These are phyloP conservation scores for Colletotrichum costaricense DNA, from an alignment of 2,329 filamentous ascomycete species.

Conservation along the genomic window DNA sequence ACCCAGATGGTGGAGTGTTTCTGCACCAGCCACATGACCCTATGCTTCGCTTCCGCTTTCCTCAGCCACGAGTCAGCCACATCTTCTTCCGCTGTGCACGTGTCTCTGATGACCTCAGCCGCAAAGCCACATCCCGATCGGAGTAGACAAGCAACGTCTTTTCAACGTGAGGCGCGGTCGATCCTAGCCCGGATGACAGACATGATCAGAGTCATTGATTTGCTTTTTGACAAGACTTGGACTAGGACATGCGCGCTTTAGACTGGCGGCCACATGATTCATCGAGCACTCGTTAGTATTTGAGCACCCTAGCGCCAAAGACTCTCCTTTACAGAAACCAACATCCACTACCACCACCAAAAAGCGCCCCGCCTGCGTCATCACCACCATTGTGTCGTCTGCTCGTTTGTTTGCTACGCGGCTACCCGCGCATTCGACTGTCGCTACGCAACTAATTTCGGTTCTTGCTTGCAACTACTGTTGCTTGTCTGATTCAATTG, in stretches of 20 bases:
- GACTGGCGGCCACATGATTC: constrained; percentile 14
- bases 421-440: neutral
- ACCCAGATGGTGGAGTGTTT: neutral
- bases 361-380: constrained; percentile 12
- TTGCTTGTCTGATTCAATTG: neutral
- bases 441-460: neutral
- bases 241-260: neutral
- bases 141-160: neutral
- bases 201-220: constrained; percentile 12
- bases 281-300: constrained; percentile 9
- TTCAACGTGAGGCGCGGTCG: constrained; percentile 9
- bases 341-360: neutral
- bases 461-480: neutral
- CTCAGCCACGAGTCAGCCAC: constrained; percentile 13
- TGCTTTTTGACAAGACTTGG: neutral
- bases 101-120: neutral
- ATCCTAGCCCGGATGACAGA: constrained; percentile 14
- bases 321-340: constrained; percentile 8
- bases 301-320: neutral
- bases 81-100: neutral
- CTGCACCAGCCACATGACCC: constrained; percentile 3
- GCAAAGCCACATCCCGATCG: neutral
- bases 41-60: neutral
- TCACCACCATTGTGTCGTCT: neutral
- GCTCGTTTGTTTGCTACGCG: neutral